Base-by-base conservation (phyloP, 495 filamentous ascomycete species). In the Penicillium robsamsonii region DNA sequence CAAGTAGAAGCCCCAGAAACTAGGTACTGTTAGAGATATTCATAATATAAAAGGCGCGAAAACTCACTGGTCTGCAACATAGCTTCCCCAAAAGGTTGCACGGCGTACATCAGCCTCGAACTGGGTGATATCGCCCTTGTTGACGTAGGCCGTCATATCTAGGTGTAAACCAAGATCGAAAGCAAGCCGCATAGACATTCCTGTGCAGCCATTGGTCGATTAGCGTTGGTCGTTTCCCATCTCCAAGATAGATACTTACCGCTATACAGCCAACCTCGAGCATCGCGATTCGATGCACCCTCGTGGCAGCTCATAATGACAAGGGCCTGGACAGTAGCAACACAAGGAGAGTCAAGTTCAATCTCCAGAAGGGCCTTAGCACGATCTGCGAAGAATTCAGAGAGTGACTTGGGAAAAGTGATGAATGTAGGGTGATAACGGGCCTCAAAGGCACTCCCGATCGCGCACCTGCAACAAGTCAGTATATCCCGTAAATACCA, bases 111-210 rank as follows among this genome's bases (percentile, higher is more conserved):
- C 68, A 9, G 77, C 77, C 55, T 80, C 78, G 9, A 68, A 59
- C 1, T 64, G 55, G 46, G 69, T 77, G 43, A 80, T 75, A 24
- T 73, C 67, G 8, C 77, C 75, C 46, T 66, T 69, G 41, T 71
- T 64, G 20, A 80, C 74, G 48, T 79, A 80, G 0, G 71, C 60
- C 4, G 71, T 74, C 69, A 75, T 78, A 48, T 81, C 77, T 27
- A 79, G 33, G 58, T 81, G 78, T 22, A 81, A 46, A 2, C 75
- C 79, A 42, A 81, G 70, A 53, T 81, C 76, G 30, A 77, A 76
- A 4, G 77, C 72, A 50, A 81, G 72, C 24, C 79, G 67, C 73
- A 79, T 78, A 0, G 78, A 76, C 79, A 81, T 80, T 37, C 75
- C 73, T 76, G 20, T 5, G 10, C 5, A 25, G 4, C 5, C 0